These are phyloP conservation scores for Curvularia eragrostidis DNA, from an alignment of 2,329 filamentous ascomycete species.

Conservation along the genomic window DNA sequence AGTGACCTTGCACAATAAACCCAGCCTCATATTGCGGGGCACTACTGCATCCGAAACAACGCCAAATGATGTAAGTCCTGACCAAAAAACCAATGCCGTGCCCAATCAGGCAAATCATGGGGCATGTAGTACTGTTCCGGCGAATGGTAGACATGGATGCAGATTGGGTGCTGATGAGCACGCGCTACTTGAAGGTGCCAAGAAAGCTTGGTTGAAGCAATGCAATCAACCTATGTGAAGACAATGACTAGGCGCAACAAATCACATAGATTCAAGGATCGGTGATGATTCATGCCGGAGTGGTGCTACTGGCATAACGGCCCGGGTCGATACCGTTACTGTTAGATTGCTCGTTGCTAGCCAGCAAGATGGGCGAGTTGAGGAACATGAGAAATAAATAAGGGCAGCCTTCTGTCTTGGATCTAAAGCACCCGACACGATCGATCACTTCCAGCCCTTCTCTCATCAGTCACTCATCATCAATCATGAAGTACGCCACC, in stretches of 20 bases:
- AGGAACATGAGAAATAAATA: slow-evolving; percentile 21
- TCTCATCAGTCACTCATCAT: background rate
- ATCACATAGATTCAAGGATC: slow-evolving; percentile 13
- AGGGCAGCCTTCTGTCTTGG: background rate
- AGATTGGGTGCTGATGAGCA: slow-evolving; percentile 21
- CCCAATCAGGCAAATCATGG: slow-evolving; percentile 28
- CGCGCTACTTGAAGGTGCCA: slow-evolving; percentile 21
- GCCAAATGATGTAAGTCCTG: slow-evolving; percentile 27
- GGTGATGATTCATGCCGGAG: slow-evolving; percentile 13
- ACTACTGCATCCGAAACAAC: slow-evolving; percentile 23
- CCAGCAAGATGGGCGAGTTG: background rate
- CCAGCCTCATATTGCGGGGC: slow-evolving; percentile 17
- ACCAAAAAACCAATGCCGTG: slow-evolving; percentile 21
- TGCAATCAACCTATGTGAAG: slow-evolving; percentile 27
- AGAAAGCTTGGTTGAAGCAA: slow-evolving; percentile 24
- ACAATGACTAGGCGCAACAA: slow-evolving; percentile 6
- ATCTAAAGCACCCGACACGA: background rate
- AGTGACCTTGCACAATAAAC: slow-evolving; percentile 10
- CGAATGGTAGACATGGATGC: slow-evolving; percentile 22
- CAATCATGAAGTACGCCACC: slow-evolving; percentile 41
- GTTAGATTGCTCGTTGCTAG: slow-evolving; percentile 20
- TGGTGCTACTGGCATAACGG: slow-evolving; percentile 16
- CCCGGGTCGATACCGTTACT: slow-evolving; percentile 17
- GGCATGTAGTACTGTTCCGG: slow-evolving; percentile 15
- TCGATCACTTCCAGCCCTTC: background rate